Base-by-base conservation (phyloP, 805 yeast species). In the Hanseniaspora valbyensis region DNA sequence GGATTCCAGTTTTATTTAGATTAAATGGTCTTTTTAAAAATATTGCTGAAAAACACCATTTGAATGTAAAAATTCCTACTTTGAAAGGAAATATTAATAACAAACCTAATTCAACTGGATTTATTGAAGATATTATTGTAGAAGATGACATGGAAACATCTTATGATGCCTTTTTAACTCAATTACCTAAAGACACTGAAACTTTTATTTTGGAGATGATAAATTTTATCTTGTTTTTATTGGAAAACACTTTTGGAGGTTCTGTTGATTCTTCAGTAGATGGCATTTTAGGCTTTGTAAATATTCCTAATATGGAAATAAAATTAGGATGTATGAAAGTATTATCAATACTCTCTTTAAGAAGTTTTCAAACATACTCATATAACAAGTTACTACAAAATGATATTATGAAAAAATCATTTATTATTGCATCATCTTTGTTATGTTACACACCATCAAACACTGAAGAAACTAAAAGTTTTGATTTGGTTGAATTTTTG, bases 1-100 rank as follows among this genome's bases (percentile, higher is more conserved):
- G 95, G 92, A 75, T 84, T 26, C 74, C 81, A 0, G 77, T 85
- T 1, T 68, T 90, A 57, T 82, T 87, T 62, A 70, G 81, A 57
- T 77, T 89, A 59, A 96, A 89, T 61, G 72, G 69, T 12, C 71
- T 85, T 6, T 66, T 85, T 49, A 83, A 78, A 46, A 57, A 59
- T 3, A 67, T 74, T 21, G 73, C 83, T 14, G 65, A 65, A 7
- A 76, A 76, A 54, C 82, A 85, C 58, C 49, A 56, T 2, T 63
- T 64, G 48, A 53, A 55, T 10, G 52, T 60, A 5, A 32, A 54
- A 7, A 69, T 66, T 9, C 43, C 48, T 6, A 34, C 18, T 55
- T 54, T 39, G n/a, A 32, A 40, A 14, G 42, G 28, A 12, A n/a
- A n/a, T n/a, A n/a, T n/a, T n/a, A n/a, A n/a, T n/a, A n/a, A n/a